These are phyloP conservation scores for Pisolithus tinctorius DNA, from an alignment of 768 basidiomycete genomes.

Conservation along the genomic window DNA sequence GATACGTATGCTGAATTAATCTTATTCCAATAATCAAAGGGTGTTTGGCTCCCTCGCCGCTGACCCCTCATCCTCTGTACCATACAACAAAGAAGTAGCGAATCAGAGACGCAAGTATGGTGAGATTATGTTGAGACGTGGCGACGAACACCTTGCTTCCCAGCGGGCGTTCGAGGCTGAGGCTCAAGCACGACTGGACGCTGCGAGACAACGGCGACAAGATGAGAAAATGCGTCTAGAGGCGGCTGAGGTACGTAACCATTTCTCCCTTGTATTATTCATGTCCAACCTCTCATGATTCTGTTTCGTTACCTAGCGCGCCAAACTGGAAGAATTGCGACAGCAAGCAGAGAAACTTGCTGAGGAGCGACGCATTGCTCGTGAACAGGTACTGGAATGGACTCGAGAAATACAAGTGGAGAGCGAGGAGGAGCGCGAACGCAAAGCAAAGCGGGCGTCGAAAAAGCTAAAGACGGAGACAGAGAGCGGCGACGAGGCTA, in stretches of 20 bases:
- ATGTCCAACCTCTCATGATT: neutral
- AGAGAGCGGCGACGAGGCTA: conserved; percentile 47
- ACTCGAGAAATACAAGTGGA: conserved; percentile 56
- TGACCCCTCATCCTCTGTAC: conserved; percentile 60
- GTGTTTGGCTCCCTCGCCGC: conserved; percentile 79
- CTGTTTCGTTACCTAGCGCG: conserved; percentile 35
- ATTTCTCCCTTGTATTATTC: neutral
- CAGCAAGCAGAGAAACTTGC: conserved; percentile 72
- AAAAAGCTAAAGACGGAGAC: conserved; percentile 47
- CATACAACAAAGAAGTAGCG: conserved; percentile 83
- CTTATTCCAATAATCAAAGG: conserved; percentile 33
- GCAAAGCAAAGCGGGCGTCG: conserved; percentile 47
- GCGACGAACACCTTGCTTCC: conserved; percentile 68
- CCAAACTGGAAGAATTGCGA: conserved; percentile 57
- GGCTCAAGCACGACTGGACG: conserved; percentile 63
- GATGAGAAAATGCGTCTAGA: conserved; percentile 69
- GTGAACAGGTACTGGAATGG: conserved; percentile 80
- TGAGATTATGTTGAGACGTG: conserved; percentile 74
- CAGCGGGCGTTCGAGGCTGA: conserved; percentile 72
- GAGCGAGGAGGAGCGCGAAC: conserved; percentile 78
- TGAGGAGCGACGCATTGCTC: conserved; percentile 64
- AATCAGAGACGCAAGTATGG: conserved; percentile 89
- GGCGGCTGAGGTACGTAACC: conserved; percentile 52
- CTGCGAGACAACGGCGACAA: conserved; percentile 69
- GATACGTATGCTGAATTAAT: neutral